Conservation (phyloP, 495 filamentous ascomycete species). For the Aspergillus wentii region DNA sequence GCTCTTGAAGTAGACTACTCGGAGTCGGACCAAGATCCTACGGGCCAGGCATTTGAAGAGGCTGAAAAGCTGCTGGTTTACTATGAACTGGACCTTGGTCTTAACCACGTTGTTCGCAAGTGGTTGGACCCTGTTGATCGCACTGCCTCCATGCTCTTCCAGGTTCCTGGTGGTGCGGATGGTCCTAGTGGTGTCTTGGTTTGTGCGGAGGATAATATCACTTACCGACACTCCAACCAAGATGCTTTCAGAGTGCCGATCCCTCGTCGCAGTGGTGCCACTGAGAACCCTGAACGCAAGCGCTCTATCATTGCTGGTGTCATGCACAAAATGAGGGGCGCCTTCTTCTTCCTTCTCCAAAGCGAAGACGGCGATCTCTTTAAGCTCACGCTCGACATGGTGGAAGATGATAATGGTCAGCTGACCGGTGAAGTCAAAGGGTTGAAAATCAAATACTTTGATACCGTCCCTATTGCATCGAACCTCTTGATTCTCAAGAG, state of each 20-base stretch:
- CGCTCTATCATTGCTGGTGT: constrained; percentile 81
- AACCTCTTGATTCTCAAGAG: constrained; percentile 90
- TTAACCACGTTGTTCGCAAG: constrained; percentile 95
- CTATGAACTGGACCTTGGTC: constrained; percentile 92
- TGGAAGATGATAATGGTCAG: constrained; percentile 72
- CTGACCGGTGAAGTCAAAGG: constrained; percentile 72
- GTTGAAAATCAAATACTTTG: constrained; percentile 95
- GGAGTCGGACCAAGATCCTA: constrained; percentile 86
- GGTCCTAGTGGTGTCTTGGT: constrained; percentile 93
- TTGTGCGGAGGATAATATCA: constrained; percentile 90
- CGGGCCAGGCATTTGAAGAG: constrained; percentile 74
- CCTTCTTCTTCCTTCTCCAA: constrained; percentile 96
- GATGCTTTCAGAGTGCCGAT: constrained; percentile 84
- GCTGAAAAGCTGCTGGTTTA: constrained; percentile 89
- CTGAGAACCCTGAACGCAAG: constrained; percentile 89
- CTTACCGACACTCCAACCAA: constrained; percentile 91
- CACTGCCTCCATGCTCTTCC: constrained; percentile 84
- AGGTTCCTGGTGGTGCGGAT: constrained; percentile 90
- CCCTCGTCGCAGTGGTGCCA: constrained; percentile 76
- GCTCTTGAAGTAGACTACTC: constrained; percentile 90
- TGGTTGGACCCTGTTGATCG: constrained; percentile 94
- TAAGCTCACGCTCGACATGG: constrained; percentile 91
- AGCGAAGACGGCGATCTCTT: constrained; percentile 96
- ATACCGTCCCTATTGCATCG: constrained; percentile 85
- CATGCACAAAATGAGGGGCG: constrained; percentile 95